Evolutionary conservation across 345 rosid species (phyloP).

Genomic region (Camelina neglecta): DNA sequence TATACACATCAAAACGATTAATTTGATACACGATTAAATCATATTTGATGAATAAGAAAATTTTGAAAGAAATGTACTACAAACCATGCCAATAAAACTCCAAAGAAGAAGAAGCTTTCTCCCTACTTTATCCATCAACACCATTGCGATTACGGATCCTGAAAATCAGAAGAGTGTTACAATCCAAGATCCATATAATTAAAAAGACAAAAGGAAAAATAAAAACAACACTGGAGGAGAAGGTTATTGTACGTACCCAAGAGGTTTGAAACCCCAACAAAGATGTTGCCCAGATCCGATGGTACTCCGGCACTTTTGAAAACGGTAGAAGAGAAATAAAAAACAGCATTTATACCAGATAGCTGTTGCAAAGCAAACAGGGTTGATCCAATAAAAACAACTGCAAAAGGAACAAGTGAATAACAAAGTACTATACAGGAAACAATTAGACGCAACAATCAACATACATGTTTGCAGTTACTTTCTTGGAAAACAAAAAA

Average conservation of each 20-base stretch:
- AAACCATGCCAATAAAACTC: conserved; percentile 88
- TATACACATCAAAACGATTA: conserved; percentile 43
- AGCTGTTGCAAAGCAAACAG: conserved; percentile 99
- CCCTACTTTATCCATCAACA: conserved; percentile 93
- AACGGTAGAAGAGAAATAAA: conserved; percentile 98
- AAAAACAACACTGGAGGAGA: not conserved
- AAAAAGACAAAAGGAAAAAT: not conserved
- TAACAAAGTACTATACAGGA: conserved; percentile 58
- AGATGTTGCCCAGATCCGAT: conserved; percentile 71
- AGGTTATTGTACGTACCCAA: conserved; percentile 64
- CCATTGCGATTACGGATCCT: conserved; percentile 91
- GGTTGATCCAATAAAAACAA: conserved; percentile 99
- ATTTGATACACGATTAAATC: not conserved
- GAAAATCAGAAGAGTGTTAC: conserved; percentile 14
- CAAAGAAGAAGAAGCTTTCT: conserved; percentile 75
- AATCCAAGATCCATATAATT: not conserved
- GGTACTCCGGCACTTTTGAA: conserved; percentile 96
- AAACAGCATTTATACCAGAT: conserved; percentile 98
- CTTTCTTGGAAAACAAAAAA: conserved; percentile 4
- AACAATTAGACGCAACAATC: conserved; percentile 20
- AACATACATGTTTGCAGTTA: conserved; percentile 24
- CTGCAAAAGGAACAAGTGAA: conserved; percentile 93
- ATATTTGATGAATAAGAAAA: not conserved
- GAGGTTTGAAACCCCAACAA: conserved; percentile 80
- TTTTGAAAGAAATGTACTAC: conserved; percentile 20